Base-by-base conservation (phyloP, 345 rosid species). In the Mangifera indica region DNA sequence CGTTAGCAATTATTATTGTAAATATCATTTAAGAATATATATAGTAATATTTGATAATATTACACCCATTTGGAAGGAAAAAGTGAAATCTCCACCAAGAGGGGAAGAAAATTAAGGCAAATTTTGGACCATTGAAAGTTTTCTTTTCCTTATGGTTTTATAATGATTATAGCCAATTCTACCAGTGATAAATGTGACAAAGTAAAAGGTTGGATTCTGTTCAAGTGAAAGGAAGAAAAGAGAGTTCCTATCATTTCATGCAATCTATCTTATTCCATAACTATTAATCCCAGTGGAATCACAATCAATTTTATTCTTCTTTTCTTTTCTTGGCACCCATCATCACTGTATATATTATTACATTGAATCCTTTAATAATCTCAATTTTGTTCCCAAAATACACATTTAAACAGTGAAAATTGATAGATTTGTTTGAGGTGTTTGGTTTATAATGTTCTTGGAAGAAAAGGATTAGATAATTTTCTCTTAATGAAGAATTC, bases 391-490 rank as follows among this genome's bases (percentile, higher is more conserved):
- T 40, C 25, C 32, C 18, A 66, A 49, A 17, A 17, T 17, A 40
- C 13, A 49, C 1, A 25, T 75, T 55, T 49, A 46, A 58, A 25
- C 61, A 71, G 55, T 20, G 1, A 32, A 54, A 32, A 53, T 67
- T 67, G 51, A 22, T 62, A 22, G 63, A 46, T 61, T 64, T 70
- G 60, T 29, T 65, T 25, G 22, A 63, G 56, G 48, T 34, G 21
- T 71, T 71, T 73, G 68, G 29, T 48, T 61, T 58, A 1, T 53
- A n/a, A 65, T 69, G 25, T 55, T 53, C n/a, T 34, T 22, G 25
- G 37, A 74, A 18, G 54, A 20, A 21, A 72, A 51, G 69, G 3
- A 11, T 8, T 21, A 24, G 5, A 6, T 22, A 40, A 29, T 29
- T 1, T 29, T 1, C 32, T 29, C 32, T 29, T 29, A 29, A 29